Conservation (phyloP, 305 asterid genomes). For the Fraxinus platypoda region DNA sequence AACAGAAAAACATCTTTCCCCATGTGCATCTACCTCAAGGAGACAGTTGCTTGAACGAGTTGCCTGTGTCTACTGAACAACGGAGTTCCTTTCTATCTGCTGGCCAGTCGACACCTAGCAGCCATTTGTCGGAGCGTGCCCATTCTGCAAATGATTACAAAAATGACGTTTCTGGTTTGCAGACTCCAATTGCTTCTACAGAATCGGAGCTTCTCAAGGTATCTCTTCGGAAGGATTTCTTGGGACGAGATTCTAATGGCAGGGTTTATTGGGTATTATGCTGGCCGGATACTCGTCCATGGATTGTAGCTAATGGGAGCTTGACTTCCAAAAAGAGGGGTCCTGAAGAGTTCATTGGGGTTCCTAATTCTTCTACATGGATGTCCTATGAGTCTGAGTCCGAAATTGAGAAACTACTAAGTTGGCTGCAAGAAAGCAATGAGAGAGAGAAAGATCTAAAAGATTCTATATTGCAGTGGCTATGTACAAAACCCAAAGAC, state of each 20-base stretch:
- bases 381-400: constrained; percentile 58
- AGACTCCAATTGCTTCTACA: constrained; percentile 53
- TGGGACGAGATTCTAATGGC: constrained; percentile 90
- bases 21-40: constrained; percentile 32
- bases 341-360: constrained; percentile 37
- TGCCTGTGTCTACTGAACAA: constrained; percentile 23
- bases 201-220: constrained; percentile 61
- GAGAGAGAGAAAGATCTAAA: constrained; percentile 69
- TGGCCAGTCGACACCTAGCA: constrained; percentile 32
- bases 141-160: constrained; percentile 29
- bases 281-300: constrained; percentile 54
- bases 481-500: constrained; percentile 44
- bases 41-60: constrained; percentile 34
- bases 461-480: constrained; percentile 66
- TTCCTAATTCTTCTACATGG: constrained; percentile 69
- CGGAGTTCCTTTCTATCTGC: constrained; percentile 33
- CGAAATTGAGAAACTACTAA: constrained; percentile 62
- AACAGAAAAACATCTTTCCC: constrained; percentile 33
- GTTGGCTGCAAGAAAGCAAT: constrained; percentile 78
- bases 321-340: constrained; percentile 38
- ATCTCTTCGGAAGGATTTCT: constrained; percentile 65
- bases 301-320: constrained; percentile 63
- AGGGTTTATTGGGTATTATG: constrained; percentile 72
- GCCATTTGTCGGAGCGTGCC: constrained; percentile 21
- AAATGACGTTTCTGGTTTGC: constrained; percentile 52